Evolutionary conservation across 2,329 filamentous ascomycete species (phyloP).

Genomic region (Penicillium sp.): DNA sequence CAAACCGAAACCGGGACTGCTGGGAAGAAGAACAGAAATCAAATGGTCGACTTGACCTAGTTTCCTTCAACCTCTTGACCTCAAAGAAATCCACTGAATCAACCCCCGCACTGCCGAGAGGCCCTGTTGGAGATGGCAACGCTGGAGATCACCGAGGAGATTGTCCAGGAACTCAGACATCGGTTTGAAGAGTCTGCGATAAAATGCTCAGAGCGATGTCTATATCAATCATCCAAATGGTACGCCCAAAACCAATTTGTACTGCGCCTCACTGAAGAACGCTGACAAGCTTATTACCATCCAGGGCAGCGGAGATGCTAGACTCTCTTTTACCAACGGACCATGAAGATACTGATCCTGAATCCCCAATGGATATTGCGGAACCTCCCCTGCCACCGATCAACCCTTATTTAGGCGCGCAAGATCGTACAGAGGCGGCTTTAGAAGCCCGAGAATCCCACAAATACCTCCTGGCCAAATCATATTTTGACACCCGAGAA

Average conservation of each 20-base stretch:
- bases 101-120: not conserved
- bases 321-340: slow-evolving; percentile 66
- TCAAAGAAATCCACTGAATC: not conserved
- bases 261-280: not conserved
- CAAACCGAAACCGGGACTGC: not conserved
- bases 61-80: not conserved
- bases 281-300: slow-evolving; percentile 14
- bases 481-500: slow-evolving; percentile 92
- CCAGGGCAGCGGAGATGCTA: slow-evolving; percentile 89
- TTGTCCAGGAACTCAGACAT: slow-evolving; percentile 61
- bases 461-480: slow-evolving; percentile 86
- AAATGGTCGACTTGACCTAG: not conserved
- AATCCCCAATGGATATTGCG: slow-evolving; percentile 58
- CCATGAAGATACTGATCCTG: slow-evolving; percentile 60
- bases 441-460: slow-evolving; percentile 77
- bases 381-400: slow-evolving; percentile 52
- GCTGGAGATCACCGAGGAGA: slow-evolving; percentile 42
- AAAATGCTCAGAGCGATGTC: slow-evolving; percentile 88
- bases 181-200: slow-evolving; percentile 82
- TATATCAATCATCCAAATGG: slow-evolving; percentile 98
- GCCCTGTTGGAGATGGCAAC: not conserved
- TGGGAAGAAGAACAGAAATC: not conserved
- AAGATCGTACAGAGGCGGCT: slow-evolving; percentile 69
- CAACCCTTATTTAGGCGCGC: slow-evolving; percentile 54
- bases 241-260: slow-evolving; percentile 38